Base-by-base conservation (phyloP, 805 yeast genomes). In the Grigorovia transvaalensis region DNA sequence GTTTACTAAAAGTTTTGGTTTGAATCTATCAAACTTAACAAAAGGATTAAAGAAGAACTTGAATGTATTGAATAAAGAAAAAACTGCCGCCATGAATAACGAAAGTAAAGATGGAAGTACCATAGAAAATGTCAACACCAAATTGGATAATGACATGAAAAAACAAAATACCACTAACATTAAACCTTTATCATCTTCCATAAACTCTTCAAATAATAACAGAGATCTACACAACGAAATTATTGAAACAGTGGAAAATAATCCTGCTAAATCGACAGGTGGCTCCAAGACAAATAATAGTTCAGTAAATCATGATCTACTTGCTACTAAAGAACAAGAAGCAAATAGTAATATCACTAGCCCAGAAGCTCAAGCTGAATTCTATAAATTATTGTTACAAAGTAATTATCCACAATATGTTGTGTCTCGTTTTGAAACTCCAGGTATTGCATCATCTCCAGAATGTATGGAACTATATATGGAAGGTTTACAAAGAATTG, bases 371-470 rank as follows among this genome's bases (percentile, higher is more conserved):
- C 99, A 93, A 70, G 90, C 95, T 1, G 83, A 80, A 51, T 91
- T 93, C 62, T 93, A 93, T 71, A 77, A 78, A 55, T 75, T 81
- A 13, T 73, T 93, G 47, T 68, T 93, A 56, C 79, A 79, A 53
- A 78, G 91, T 51, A 86, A 87, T 69, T 93, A 88, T 65, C 98
- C 99, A n/a, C 96, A 89, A 61, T 84, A 91, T 51, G 96, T 93
- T 7, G 88, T 91, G n/a, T 84, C 93, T 52, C 78, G 99, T 54
- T 95, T 79, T 66, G 98, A 95, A 67, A 85, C 95, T 9, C 85
- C 93, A 0, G 96, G 96, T n/a, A 87, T 93, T 51, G 93, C 96
- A 9, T 72, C 84, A 12, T 82, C 86, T 52, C 76, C 80, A 2
- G 95, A 85, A 56, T 86, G 97, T 71, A 81, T 88, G 50, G 77